These are phyloP conservation scores for Beauveria sp. DNA, from an alignment of 2,329 filamentous ascomycete genomes.

Conservation along the genomic window DNA sequence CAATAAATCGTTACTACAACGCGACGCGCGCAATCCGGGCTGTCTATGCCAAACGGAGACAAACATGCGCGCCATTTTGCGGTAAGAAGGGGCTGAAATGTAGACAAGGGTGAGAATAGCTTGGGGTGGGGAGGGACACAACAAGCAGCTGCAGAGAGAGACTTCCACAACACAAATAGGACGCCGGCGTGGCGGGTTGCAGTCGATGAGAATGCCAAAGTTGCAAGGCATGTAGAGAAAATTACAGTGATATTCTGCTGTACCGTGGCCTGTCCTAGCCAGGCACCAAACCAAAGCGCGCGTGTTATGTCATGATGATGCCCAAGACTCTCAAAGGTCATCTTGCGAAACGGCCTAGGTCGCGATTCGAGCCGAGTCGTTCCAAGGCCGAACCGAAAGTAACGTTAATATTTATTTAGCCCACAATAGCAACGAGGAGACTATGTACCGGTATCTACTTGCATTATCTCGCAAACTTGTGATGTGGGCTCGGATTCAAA, in stretches of 20 bases:
- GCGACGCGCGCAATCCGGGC: not conserved
- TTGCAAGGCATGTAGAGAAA: too few species aligned
- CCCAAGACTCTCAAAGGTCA: not conserved
- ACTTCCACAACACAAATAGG: too few species aligned
- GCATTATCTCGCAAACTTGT: not conserved
- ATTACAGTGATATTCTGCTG: not conserved
- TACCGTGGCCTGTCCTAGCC: not conserved
- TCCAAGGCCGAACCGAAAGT: not conserved
- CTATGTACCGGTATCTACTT: not conserved
- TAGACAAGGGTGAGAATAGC: too few species aligned
- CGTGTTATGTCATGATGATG: constrained; percentile 9
- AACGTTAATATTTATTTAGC: not conserved
- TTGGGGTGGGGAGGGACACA: too few species aligned
- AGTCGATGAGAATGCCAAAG: too few species aligned
- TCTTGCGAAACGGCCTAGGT: not conserved
- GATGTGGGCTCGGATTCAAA: constrained; percentile 4
- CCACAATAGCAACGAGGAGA: not conserved
- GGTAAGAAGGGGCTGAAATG: too few species aligned
- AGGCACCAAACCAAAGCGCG: not conserved
- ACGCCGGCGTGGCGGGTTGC: too few species aligned
- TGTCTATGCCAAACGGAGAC: not conserved
- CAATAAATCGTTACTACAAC: not conserved
- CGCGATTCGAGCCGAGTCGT: not conserved
- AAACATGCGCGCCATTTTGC: too few species aligned
- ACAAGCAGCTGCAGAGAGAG: too few species aligned